Percentiles rank a stretch among this genome's conserved stretches.
phyloP scores from a whole-genome alignment of 768 basidiomycete genomes.

The Phlebiopsis flavidoalba region DNA sequence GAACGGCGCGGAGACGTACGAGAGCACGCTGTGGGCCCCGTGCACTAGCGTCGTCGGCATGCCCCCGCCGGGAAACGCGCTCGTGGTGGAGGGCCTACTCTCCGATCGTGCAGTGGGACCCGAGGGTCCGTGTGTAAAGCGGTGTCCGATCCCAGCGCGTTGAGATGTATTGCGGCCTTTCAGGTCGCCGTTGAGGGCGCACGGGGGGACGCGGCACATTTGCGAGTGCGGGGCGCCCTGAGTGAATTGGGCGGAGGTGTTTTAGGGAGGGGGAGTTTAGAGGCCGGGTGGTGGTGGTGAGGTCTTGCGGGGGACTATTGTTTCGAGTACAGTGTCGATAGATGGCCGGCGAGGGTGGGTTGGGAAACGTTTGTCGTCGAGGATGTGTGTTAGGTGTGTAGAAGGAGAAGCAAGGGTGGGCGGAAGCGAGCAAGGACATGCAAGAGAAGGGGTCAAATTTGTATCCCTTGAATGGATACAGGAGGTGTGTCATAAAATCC shows the following conservation, averaged over 20 bases:
- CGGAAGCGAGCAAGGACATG: conserved; percentile 11
- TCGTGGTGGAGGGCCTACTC: conserved; percentile 49
- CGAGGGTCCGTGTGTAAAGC: conserved; percentile 53
- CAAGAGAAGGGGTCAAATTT: conserved; percentile 14
- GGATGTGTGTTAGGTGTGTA: conserved; percentile 21
- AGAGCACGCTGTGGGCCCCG: conserved; percentile 62
- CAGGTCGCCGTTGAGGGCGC: too few species aligned
- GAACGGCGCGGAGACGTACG: conserved; percentile 26
- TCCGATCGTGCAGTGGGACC: conserved; percentile 28
- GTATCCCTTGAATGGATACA: conserved; percentile 17
- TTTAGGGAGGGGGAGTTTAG: conserved; percentile 40
- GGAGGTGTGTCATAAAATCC: conserved; percentile 10
- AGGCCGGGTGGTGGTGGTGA: conserved; percentile 58
- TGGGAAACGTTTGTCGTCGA: conserved; percentile 23
- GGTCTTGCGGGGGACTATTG: conserved; percentile 81
- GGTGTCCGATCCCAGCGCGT: conserved; percentile 45
- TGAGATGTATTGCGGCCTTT: conserved; percentile 82
- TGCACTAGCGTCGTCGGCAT: conserved; percentile 67
- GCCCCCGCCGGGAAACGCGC: conserved; percentile 54
- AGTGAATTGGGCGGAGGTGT: conserved; percentile 41
- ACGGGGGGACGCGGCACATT: too few species aligned
- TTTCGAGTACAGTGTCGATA: conserved; percentile 53
- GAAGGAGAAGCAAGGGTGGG: conserved; percentile 21
- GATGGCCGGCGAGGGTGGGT: conserved; percentile 31
- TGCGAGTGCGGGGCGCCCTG: conserved; percentile 34